Conservation (phyloP, 31 red algal genomes). For the Odonthalia washingtoniensis region DNA sequence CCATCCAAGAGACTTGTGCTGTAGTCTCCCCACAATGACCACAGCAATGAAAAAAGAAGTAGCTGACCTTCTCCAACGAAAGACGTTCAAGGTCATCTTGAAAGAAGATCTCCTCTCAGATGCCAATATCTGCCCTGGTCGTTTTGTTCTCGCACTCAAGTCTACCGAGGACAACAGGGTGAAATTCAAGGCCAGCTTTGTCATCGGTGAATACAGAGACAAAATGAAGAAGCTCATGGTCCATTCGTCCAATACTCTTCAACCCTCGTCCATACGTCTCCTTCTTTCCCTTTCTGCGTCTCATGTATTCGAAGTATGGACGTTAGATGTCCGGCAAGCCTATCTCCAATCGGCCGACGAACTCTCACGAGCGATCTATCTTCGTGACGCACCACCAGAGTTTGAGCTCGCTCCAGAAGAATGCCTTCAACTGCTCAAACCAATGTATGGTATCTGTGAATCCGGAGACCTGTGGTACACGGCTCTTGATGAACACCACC, state of each 20-base stretch:
- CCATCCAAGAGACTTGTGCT: too few relatives aligned
- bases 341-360: too few relatives aligned
- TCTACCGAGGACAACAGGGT: constrained; percentile 32
- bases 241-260: too few relatives aligned
- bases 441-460: constrained; percentile 49
- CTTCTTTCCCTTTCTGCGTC: constrained; percentile 23
- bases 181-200: constrained; percentile 51
- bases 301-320: constrained; percentile 38
- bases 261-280: constrained; percentile 33
- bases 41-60: constrained; percentile 26
- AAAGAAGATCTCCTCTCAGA: too few relatives aligned
- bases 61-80: constrained; percentile 22
- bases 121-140: too few relatives aligned
- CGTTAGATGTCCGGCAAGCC: constrained; percentile 45
- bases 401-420: too few relatives aligned
- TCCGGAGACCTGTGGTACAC: constrained; percentile 47
- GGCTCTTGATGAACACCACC: constrained; percentile 41
- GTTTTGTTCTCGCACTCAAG: constrained; percentile 53
- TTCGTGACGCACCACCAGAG: too few relatives aligned
- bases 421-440: constrained; percentile 45
- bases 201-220: too few relatives aligned
- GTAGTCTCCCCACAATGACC: constrained; percentile 12
- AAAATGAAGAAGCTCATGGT: too few relatives aligned
- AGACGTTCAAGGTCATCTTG: too few relatives aligned
- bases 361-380: too few relatives aligned